Evolutionary conservation across 1,139 yeast genomes (phyloP).

Genomic region (Citeromyces hawaiiensis): DNA sequence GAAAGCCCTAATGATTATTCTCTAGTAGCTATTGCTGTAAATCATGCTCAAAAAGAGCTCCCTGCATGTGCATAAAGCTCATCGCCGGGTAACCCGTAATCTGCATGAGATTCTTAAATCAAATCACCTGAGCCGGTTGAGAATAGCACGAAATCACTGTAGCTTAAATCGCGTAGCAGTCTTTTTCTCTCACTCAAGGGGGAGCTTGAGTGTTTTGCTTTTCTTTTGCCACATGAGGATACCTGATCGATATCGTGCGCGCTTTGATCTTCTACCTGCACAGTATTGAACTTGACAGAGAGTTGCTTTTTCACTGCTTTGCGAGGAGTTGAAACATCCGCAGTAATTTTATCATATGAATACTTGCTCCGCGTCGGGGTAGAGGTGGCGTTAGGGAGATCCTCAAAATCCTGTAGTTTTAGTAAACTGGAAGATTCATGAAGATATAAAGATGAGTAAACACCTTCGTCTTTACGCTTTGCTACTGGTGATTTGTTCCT

Average conservation of each 20-base stretch:
- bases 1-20: background rate
- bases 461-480: too few species aligned
- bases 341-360: background rate
- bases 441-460: background rate
- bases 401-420: slow-evolving; percentile 1
- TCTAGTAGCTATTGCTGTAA: background rate
- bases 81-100: background rate
- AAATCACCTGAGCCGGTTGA: background rate
- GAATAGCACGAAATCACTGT: background rate
- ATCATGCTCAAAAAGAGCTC: background rate
- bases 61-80: background rate
- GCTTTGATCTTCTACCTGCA: background rate
- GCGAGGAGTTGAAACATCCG: background rate
- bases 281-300: background rate
- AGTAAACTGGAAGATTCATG: background rate
- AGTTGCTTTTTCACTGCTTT: background rate
- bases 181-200: background rate
- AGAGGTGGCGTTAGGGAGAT: slow-evolving; percentile 1
- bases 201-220: background rate
- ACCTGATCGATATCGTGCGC: background rate
- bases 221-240: background rate
- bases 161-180: background rate
- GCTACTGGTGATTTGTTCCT: too few species aligned
- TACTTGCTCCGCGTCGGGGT: background rate
- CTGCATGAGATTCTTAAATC: background rate